Evolutionary conservation across 768 basidiomycete species (phyloP).

Genomic region (Kwoniella sp.): DNA sequence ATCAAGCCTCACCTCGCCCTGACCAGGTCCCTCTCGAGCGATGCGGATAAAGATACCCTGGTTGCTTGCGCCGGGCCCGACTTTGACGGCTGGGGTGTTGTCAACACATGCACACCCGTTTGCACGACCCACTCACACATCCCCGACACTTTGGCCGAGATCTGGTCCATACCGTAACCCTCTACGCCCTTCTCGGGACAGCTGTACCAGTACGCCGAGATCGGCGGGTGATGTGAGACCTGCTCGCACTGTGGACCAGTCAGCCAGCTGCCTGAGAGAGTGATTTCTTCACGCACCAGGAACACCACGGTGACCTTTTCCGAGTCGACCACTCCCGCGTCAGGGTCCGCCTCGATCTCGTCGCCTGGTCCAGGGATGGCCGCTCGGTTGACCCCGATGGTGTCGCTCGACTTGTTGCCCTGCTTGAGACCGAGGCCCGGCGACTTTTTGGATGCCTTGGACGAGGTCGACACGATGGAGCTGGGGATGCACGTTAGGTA

Average conservation of each 20-base stretch:
- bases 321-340: constrained; percentile 50
- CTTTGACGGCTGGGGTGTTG: constrained; percentile 35
- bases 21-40: constrained; percentile 64
- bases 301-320: constrained; percentile 65
- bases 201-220: constrained; percentile 73
- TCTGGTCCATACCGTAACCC: constrained; percentile 77
- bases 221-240: constrained; percentile 93
- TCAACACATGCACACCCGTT: not conserved
- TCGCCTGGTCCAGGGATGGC: constrained; percentile 44
- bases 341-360: constrained; percentile 48
- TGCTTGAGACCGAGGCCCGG: constrained; percentile 4
- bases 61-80: constrained; percentile 71
- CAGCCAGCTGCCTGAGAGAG: not conserved
- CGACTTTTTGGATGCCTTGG: constrained; percentile 24
- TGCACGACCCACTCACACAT: constrained; percentile 55
- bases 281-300: constrained; percentile 51
- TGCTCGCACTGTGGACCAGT: constrained; percentile 64
- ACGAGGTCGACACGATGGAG: constrained; percentile 33
- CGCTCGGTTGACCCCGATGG: constrained; percentile 22
- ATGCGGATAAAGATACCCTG: constrained; percentile 81
- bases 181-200: constrained; percentile 72
- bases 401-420: constrained; percentile 39
- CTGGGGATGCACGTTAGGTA: constrained; percentile 2
- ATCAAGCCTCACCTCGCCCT: constrained; percentile 59
- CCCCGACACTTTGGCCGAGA: constrained; percentile 84